These are phyloP conservation scores for Cyclanthera cordifolia DNA, from an alignment of 306 rosid genomes.

Conservation along the genomic window DNA sequence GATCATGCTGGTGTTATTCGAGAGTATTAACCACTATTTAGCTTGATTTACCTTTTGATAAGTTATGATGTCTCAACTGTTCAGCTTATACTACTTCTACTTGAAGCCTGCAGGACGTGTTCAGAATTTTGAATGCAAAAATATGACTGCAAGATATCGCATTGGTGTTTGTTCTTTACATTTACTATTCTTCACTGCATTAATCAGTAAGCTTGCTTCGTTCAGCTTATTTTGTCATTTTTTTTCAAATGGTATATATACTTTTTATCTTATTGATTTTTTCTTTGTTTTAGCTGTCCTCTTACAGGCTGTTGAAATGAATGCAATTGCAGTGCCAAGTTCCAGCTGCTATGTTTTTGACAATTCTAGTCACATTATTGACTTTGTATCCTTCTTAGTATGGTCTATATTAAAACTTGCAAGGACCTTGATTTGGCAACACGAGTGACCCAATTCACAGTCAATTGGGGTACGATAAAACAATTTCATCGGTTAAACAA, in stretches of 20 bases:
- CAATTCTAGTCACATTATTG: slow-evolving; percentile 73
- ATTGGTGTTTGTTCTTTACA: slow-evolving; percentile 10
- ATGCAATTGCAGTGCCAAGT: slow-evolving; percentile 44
- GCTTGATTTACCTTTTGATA: not conserved
- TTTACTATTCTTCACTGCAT: slow-evolving; percentile 11
- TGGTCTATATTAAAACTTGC: not conserved
- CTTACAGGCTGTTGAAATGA: slow-evolving; percentile 26
- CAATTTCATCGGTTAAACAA: not conserved
- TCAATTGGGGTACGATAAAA: not conserved
- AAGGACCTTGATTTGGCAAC: not conserved
- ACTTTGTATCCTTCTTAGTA: slow-evolving; percentile 62
- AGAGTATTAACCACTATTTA: not conserved
- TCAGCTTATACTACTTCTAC: not conserved
- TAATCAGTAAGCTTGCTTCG: slow-evolving; percentile 21
- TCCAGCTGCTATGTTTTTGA: slow-evolving; percentile 73
- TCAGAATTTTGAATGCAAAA: not conserved
- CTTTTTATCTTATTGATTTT: not conserved
- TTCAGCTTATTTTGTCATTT: slow-evolving; percentile 5
- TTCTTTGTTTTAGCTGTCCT: slow-evolving; percentile 35
- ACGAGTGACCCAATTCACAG: not conserved
- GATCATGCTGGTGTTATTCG: not conserved
- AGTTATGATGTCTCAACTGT: not conserved
- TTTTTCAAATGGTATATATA: no score
- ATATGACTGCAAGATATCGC: slow-evolving; percentile 1
- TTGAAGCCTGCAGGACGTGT: slow-evolving; percentile 13